Conservation (phyloP, 2,329 filamentous ascomycete genomes). For the Aspergillus nomiae region DNA sequence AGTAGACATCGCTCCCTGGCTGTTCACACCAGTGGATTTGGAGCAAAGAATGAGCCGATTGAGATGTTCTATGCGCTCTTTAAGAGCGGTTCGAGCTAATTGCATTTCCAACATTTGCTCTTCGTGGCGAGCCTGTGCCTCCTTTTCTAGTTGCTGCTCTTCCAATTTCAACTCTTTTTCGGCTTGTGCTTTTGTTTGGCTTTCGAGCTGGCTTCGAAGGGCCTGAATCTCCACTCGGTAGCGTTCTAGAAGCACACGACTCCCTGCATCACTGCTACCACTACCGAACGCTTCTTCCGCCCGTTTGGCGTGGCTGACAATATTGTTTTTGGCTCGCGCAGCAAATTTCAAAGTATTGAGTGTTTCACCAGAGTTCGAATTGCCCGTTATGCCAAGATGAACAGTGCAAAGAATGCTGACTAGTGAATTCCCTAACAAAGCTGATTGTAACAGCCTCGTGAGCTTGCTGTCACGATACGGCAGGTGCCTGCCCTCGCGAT, state of each 20-base stretch:
- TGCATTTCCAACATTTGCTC: conserved; percentile 99
- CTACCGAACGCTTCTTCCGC: conserved; percentile 83
- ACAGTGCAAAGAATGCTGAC: conserved; percentile 98
- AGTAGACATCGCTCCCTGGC: conserved; percentile 69
- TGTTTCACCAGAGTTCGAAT: conserved; percentile 81
- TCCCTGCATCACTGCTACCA: conserved; percentile 77
- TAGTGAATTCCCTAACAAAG: conserved; percentile 87
- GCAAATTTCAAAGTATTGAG: conserved; percentile 97
- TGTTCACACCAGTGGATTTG: conserved; percentile 92
- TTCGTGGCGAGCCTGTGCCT: conserved; percentile 84
- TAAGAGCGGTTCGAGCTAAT: conserved; percentile 88
- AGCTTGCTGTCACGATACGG: conserved; percentile 98
- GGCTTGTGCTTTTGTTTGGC: conserved; percentile 70
- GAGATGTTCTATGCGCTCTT: conserved; percentile 95
- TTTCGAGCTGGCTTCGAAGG: conserved; percentile 76
- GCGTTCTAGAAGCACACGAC: conserved; percentile 83
- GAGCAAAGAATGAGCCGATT: conserved; percentile 94
- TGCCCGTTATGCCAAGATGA: conserved; percentile 75
- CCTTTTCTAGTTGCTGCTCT: conserved; percentile 75
- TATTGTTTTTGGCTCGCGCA: conserved; percentile 94
- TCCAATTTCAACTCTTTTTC: conserved; percentile 65
- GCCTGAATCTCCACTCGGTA: conserved; percentile 93
- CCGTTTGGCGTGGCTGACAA: conserved; percentile 93
- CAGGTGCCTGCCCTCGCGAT: conserved; percentile 88
- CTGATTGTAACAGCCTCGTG: conserved; percentile 86